phyloP scores from a whole-genome alignment of 2,329 filamentous ascomycete genomes.

The Penicillium sp. region DNA sequence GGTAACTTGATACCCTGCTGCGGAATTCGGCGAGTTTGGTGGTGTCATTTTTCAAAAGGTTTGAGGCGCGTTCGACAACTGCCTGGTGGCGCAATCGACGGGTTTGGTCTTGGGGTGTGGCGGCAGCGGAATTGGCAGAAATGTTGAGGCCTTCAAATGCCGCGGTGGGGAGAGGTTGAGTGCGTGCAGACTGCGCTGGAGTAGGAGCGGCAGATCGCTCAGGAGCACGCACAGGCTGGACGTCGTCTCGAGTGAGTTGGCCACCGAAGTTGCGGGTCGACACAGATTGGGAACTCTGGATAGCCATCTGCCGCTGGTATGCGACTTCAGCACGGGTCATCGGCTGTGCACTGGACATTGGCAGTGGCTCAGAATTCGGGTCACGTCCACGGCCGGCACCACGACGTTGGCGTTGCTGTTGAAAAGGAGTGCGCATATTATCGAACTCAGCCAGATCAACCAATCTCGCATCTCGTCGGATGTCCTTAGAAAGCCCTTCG shows the following conservation, averaged over 20 bases:
- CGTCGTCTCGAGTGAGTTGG: slow-evolving; percentile 61
- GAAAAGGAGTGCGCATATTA: slow-evolving; percentile 69
- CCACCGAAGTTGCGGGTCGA: slow-evolving; percentile 80
- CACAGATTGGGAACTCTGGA: slow-evolving; percentile 80
- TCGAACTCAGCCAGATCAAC: slow-evolving; percentile 89
- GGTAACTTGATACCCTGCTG: slow-evolving; percentile 72
- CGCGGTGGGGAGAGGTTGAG: slow-evolving; percentile 30
- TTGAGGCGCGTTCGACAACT: slow-evolving; percentile 79
- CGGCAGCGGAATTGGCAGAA: slow-evolving; percentile 35
- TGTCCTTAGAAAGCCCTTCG: slow-evolving; percentile 74
- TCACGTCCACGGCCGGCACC: slow-evolving; percentile 70
- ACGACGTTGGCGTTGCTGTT: slow-evolving; percentile 57
- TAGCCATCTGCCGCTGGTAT: slow-evolving; percentile 85
- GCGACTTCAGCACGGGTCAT: slow-evolving; percentile 82
- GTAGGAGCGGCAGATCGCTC: slow-evolving; percentile 32
- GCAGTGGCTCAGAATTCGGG: slow-evolving; percentile 77
- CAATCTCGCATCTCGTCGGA: slow-evolving; percentile 72
- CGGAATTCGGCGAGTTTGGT: slow-evolving; percentile 76
- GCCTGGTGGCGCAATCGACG: slow-evolving; percentile 74
- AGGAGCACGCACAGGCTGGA: slow-evolving; percentile 48
- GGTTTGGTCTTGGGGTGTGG: slow-evolving; percentile 75
- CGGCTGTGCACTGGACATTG: slow-evolving; percentile 72
- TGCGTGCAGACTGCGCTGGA: slow-evolving; percentile 27
- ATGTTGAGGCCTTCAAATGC: slow-evolving; percentile 54
- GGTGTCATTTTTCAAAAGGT: slow-evolving; percentile 72